These are phyloP conservation scores for Acacia confusa DNA, from an alignment of 306 rosid genomes.

Conservation along the genomic window DNA sequence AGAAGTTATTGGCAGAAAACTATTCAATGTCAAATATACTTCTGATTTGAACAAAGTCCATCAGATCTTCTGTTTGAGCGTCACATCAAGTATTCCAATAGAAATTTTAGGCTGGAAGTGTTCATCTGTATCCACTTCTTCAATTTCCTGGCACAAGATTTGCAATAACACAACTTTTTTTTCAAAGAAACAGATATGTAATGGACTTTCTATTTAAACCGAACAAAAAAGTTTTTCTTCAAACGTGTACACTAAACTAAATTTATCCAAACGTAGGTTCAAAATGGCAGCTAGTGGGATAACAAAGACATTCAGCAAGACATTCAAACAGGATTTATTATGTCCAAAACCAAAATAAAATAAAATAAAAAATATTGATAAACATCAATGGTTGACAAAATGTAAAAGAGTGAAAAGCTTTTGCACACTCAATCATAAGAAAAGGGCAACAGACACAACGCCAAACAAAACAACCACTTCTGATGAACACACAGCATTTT, in stretches of 20 bases:
- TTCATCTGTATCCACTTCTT: conserved; percentile 97
- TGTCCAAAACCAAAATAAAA: neutral
- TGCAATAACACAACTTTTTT: neutral
- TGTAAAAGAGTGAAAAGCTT: conserved; percentile 10
- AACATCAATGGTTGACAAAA: neutral
- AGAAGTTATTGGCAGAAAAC: conserved; percentile 23
- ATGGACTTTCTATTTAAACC: neutral
- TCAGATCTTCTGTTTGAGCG: conserved; percentile 63
- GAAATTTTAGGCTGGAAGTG: conserved; percentile 79
- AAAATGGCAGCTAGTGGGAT: neutral
- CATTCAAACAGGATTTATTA: neutral
- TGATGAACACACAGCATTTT: conserved; percentile 18
- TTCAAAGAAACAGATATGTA: neutral
- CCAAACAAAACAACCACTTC: neutral
- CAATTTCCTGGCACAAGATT: conserved; percentile 56
- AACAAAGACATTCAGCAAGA: neutral
- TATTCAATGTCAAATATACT: conserved; percentile 20
- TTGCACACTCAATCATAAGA: neutral
- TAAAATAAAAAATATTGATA: neutral
- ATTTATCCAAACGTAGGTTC: neutral
- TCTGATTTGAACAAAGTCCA: conserved; percentile 21
- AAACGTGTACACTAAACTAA: neutral
- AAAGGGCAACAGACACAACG: neutral
- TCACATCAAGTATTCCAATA: conserved; percentile 66
- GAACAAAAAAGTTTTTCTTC: no score